phyloP scores from a whole-genome alignment of 75 land plant species.

The Sequoiadendron giganteum region DNA sequence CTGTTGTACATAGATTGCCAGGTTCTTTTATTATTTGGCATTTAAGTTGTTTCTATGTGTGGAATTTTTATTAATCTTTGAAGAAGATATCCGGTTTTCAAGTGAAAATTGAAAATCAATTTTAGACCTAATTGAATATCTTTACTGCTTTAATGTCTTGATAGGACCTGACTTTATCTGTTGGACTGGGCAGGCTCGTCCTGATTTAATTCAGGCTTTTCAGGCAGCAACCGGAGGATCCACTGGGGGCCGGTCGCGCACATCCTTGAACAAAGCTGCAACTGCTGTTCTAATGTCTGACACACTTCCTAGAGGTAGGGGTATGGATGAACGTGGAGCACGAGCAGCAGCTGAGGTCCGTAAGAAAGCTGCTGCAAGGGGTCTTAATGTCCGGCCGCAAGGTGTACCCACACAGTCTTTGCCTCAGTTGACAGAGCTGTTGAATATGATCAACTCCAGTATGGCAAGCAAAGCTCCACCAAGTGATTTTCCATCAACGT shows the following conservation, averaged over 20 bases:
- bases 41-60: background rate
- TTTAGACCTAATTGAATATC: background rate
- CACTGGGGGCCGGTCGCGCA: slow-evolving; percentile 18
- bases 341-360: slow-evolving; percentile 92
- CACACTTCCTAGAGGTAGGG: slow-evolving; percentile 69
- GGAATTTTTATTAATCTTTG: background rate
- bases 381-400: slow-evolving; percentile 67
- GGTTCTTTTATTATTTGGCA: background rate
- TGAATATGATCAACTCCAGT: slow-evolving; percentile 66
- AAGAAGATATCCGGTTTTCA: background rate
- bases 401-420: slow-evolving; percentile 44
- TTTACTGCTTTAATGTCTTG: background rate
- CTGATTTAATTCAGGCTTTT: slow-evolving; percentile 85
- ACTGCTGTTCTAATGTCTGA: slow-evolving; percentile 56
- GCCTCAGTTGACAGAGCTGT: slow-evolving; percentile 57
- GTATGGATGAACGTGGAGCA: slow-evolving; percentile 88
- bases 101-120: background rate
- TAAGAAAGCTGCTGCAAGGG: slow-evolving; percentile 92
- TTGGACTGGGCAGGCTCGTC: slow-evolving; percentile 55
- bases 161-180: background rate
- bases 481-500: slow-evolving; percentile 18
- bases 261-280: slow-evolving; percentile 37
- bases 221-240: slow-evolving; percentile 65
- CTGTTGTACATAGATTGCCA: background rate
- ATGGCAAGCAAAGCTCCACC: slow-evolving; percentile 25